Conservation (phyloP, 345 rosid species). For the Gossypium raimondii region DNA sequence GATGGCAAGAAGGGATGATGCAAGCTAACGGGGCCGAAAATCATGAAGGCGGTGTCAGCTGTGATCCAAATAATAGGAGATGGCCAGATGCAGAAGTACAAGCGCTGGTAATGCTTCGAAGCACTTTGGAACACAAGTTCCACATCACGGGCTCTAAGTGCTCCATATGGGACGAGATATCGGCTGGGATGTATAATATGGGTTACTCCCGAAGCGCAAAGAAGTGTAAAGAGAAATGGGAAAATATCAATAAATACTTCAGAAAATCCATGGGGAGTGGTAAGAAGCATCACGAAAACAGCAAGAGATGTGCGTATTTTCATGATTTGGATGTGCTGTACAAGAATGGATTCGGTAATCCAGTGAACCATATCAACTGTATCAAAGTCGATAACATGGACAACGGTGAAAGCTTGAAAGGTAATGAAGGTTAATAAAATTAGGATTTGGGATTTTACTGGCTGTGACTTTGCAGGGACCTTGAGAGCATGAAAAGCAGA, state of each 20-base stretch:
- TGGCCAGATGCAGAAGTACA: slow-evolving; percentile 57
- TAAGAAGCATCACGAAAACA: slow-evolving; percentile 40
- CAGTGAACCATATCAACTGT: slow-evolving; percentile 14
- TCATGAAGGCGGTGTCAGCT: background rate
- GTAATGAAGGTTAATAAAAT: background rate
- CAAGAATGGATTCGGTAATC: slow-evolving; percentile 31
- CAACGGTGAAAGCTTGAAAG: background rate
- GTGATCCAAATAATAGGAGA: slow-evolving; percentile 31
- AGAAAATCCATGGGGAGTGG: slow-evolving; percentile 40
- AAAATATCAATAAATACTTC: slow-evolving; percentile 73
- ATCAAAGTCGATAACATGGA: background rate
- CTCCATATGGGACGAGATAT: slow-evolving; percentile 65
- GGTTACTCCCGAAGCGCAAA: slow-evolving; percentile 57
- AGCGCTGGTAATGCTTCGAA: slow-evolving; percentile 54
- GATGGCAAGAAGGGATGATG: slow-evolving; percentile 28
- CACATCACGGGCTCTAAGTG: slow-evolving; percentile 31
- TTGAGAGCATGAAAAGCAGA: background rate
- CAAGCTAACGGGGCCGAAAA: background rate
- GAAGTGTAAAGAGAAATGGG: slow-evolving; percentile 88
- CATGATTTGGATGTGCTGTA: slow-evolving; percentile 43
- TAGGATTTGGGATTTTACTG: background rate
- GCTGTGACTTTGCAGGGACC: background rate
- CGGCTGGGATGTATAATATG: slow-evolving; percentile 46
- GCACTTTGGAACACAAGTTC: slow-evolving; percentile 41
- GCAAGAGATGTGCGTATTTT: slow-evolving; percentile 47